Evolutionary conservation across 768 basidiomycete genomes (phyloP), one percentile per base, ranked within the genome.

Genomic region (Naganishia antarctica): DNA sequence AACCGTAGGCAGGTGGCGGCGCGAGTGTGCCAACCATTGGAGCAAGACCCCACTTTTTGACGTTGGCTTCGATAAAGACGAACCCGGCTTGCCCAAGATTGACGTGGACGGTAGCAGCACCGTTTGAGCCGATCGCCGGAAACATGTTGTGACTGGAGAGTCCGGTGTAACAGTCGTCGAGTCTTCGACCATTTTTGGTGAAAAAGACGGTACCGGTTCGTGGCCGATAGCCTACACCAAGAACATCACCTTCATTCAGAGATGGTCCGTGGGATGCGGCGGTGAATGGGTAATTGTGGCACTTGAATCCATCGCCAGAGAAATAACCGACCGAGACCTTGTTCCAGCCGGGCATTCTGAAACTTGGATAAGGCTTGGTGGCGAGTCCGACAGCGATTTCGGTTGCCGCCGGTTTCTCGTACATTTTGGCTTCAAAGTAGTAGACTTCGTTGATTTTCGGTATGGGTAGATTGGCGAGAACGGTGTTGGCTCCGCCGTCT

Each of bases 371-470:
- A 9, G 96, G 96, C 77, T 96, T 98, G 2, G 96, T 99, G 18
- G 94, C 92, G 40, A 99, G 77, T 37, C 96, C 96, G 51, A 98
- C 85, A 34, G 91, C 86, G n/a, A 96, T 87, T 47, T 83, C 89
- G 9, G 93, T 98, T 2, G 84, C 81, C 66, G 84, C 81, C 13
- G 93, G 91, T 61, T 96, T 87, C 79, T 99, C 96, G 75, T 92
- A 98, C 89, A 98, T 90, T 80, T 99, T 99, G 67, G 91, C 89
- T 76, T 99, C 96, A 90, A 90, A 99, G 76, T 99, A 99, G 76
- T 99, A 99, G 13, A 97, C 92, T 76, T 98, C 96, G 79, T 99
- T 99, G 53, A 98, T 82, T 74, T 97, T 97, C 13, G 96, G 96
- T 3, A 99, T 81, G 1, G 96, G 96, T 11, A 99, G 82, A 76